Evolutionary conservation across 208 protist genomes (phyloP), one percentile per base, ranked within the genome.

Genomic region (Borovskyia barvae): DNA sequence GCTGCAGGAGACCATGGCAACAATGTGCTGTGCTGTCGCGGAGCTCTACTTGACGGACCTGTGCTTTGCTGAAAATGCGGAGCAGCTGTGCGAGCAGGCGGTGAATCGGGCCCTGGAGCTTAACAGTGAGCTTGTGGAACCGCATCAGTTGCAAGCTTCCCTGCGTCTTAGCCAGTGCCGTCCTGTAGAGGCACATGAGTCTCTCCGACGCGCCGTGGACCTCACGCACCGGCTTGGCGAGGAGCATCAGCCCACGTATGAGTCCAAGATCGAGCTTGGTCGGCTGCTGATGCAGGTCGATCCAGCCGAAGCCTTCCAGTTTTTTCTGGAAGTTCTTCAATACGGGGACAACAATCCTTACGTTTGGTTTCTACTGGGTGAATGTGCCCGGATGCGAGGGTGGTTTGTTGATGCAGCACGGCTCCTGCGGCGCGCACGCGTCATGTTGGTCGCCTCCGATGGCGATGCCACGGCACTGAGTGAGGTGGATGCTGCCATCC

Each of bases 1-100:
- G 25, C 64, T 95, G 26, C 46, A 77, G 47, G 82, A 94, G 74
- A 86, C 82, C 12, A 77, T 95, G 72, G 72, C 87, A 25, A 90
- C 72, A 26, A 78, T 93, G 47, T 90, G 90, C 68, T 94, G 80
- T 46, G 92, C 87, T n/a, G 80, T 86, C 17, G 92, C 85, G 17
- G 89, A 97, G 75, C 80, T 97, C 8, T 95, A 91, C 56, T 53
- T 94, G 37, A 97, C 92, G 0, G 92, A 97, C 52, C 69, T 97
- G 17, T 97, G 92, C 77, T 85, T 87, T 46, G 68, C 65, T 24
- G 78, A 84, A 11, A 79, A 90, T 33, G 92, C 92, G 19, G 89
- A 97, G 76, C 61, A 75, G 70, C 57, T 74, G 37, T 97, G 92
- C 65, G 89, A 94, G 71, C 60, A 64, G 40, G 69, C 77, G 2